phyloP scores from a whole-genome alignment of 257 asterid genomes.

The Eustoma russellianum region DNA sequence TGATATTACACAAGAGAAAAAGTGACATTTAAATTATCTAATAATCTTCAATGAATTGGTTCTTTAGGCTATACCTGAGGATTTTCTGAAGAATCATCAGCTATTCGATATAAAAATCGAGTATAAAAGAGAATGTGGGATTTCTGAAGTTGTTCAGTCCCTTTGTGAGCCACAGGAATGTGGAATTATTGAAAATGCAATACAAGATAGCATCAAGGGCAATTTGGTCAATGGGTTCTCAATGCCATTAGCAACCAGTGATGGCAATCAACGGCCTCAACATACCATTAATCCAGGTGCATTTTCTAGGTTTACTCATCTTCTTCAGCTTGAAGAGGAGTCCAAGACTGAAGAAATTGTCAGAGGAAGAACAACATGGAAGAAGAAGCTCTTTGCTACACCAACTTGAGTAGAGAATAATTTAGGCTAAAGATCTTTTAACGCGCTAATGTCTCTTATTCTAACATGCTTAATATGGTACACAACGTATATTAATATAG shows the following conservation, averaged over 20 bases:
- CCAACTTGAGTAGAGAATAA: too few species aligned
- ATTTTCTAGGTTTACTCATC: slow-evolving; percentile 60
- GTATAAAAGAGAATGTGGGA: slow-evolving; percentile 82
- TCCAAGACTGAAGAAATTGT: slow-evolving; percentile 57
- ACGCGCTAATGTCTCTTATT: too few species aligned
- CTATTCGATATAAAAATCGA: slow-evolving; percentile 49
- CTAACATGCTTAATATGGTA: too few species aligned
- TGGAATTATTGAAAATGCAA: slow-evolving; percentile 19
- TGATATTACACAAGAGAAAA: too few species aligned
- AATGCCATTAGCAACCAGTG: slow-evolving; percentile 21
- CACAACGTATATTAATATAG: too few species aligned
- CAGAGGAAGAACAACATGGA: slow-evolving; percentile 72
- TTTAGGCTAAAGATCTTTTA: too few species aligned
- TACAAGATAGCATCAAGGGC: slow-evolving; percentile 13
- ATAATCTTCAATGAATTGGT: too few species aligned
- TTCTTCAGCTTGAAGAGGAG: slow-evolving; percentile 48
- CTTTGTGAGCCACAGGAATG: slow-evolving; percentile 49
- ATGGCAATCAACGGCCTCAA: slow-evolving; percentile 20
- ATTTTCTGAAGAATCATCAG: slow-evolving; percentile 64
- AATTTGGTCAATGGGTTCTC: slow-evolving; percentile 27
- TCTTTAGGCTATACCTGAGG: slow-evolving; percentile 69
- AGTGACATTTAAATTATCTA: too few species aligned
- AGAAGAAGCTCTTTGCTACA: too few species aligned
- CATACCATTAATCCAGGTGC: slow-evolving; percentile 20
- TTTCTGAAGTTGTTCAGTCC: slow-evolving; percentile 61